phyloP scores from a whole-genome alignment of 225 moss, liverwort and hornwort species.

The Antitrichia curtipendula region DNA sequence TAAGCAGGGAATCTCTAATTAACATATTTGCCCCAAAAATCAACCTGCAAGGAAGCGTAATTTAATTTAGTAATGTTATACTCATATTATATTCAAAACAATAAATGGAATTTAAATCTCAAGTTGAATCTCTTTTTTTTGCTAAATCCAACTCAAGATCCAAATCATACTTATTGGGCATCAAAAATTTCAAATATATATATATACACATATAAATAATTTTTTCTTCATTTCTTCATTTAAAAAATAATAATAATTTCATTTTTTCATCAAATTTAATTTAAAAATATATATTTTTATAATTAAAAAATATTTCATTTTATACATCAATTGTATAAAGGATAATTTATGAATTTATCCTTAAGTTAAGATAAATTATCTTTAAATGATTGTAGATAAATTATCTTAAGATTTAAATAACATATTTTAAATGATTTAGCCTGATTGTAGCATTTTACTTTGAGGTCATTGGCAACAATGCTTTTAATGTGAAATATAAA shows the following conservation, averaged over 20 bases:
- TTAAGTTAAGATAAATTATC: too few species aligned
- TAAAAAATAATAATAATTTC: not conserved
- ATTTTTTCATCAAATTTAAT: not conserved
- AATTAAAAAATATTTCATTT: not conserved
- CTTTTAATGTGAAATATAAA: not conserved
- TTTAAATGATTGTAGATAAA: too few species aligned
- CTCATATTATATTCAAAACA: not conserved
- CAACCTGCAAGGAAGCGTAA: accelerated
- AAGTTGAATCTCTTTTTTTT: not conserved
- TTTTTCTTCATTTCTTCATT: not conserved
- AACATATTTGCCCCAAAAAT: not conserved
- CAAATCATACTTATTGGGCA: too few species aligned
- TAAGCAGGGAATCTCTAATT: not conserved
- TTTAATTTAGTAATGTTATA: not conserved
- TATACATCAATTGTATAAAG: not conserved
- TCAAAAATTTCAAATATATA: not conserved
- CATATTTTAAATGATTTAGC: too few species aligned
- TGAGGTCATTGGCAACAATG: not conserved
- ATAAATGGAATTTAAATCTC: not conserved
- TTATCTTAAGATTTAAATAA: too few species aligned
- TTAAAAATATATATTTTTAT: not conserved
- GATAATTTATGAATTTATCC: too few species aligned
- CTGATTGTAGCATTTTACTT: not conserved
- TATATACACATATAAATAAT: too few species aligned
- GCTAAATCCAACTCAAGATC: not conserved